phyloP scores from a whole-genome alignment of 2,329 filamentous ascomycete genomes.

The Fusarium mundagurra region DNA sequence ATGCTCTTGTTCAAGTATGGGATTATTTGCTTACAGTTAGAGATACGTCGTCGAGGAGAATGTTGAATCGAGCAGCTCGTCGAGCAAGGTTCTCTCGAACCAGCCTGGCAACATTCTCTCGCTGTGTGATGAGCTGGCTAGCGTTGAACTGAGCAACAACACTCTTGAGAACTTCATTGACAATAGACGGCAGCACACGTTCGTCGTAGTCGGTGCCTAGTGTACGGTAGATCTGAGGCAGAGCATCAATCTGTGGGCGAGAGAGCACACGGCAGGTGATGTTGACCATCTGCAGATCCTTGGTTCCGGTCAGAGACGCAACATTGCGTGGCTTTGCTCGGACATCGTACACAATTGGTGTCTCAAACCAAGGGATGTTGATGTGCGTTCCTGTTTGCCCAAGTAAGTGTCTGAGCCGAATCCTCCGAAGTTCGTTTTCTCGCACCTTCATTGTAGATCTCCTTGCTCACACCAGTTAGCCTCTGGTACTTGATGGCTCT shows the following conservation, averaged over 20 bases:
- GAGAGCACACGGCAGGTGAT: constrained; percentile 99
- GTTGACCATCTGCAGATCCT: constrained; percentile 99
- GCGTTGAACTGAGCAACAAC: constrained; percentile 99
- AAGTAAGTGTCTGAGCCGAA: constrained; percentile 28
- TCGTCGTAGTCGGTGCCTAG: constrained; percentile 97
- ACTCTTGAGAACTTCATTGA: constrained; percentile 98
- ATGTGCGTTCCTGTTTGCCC: constrained; percentile 82
- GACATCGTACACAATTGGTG: constrained; percentile 95
- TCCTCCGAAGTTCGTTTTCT: constrained; percentile 13
- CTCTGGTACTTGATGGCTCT: constrained; percentile 98
- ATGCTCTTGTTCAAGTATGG: not conserved
- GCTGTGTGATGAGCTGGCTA: constrained; percentile 96
- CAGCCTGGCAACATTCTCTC: constrained; percentile 92
- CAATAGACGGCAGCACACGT: constrained; percentile 94
- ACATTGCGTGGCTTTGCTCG: constrained; percentile 97
- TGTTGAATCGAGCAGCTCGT: constrained; percentile 95
- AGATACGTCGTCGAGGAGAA: constrained; percentile 95
- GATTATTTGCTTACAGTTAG: constrained; percentile 75
- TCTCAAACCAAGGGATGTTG: constrained; percentile 96
- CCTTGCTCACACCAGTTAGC: constrained; percentile 90
- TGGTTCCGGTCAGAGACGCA: constrained; percentile 95
- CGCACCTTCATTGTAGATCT: constrained; percentile 94
- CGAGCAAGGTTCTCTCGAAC: constrained; percentile 93
- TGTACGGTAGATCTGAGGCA: constrained; percentile 97
- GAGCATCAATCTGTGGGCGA: constrained; percentile 83